Evolutionary conservation across 2,329 filamentous ascomycete species (phyloP).

Genomic region (Fusarium haematococcum): DNA sequence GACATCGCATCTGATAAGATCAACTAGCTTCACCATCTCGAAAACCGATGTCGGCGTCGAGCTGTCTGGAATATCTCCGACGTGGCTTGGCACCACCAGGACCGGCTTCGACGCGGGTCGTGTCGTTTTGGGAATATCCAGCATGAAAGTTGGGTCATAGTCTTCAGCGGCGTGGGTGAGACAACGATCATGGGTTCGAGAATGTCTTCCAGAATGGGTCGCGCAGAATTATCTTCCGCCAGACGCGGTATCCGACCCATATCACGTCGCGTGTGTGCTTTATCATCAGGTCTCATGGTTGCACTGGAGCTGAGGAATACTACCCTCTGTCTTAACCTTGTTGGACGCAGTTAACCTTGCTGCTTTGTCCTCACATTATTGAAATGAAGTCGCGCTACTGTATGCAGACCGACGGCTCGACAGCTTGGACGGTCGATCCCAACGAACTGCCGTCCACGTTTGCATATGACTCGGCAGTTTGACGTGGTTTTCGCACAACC

Average conservation of each 20-base stretch:
- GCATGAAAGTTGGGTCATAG: slow-evolving; percentile 8
- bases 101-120: neutral
- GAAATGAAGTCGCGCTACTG: slow-evolving; percentile 13
- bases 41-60: slow-evolving; percentile 18
- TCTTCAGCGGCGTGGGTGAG: slow-evolving; percentile 3
- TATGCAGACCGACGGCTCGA: slow-evolving; percentile 13
- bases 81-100: slow-evolving; percentile 2
- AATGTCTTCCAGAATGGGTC: neutral
- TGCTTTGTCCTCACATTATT: neutral
- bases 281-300: neutral
- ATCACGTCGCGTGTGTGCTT: neutral
- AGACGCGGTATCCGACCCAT: neutral
- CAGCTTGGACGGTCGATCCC: slow-evolving; percentile 18
- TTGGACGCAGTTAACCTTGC: neutral
- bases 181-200: neutral
- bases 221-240: slow-evolving; percentile 3
- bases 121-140: slow-evolving; percentile 15
- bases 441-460: slow-evolving; percentile 20
- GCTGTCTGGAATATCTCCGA: slow-evolving; percentile 3
- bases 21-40: neutral
- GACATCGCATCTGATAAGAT: slow-evolving; percentile 18
- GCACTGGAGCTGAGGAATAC: neutral
- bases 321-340: neutral
- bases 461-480: slow-evolving; percentile 21
- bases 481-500: neutral